Evolutionary conservation across 306 rosid genomes (phyloP).

Genomic region (Gillenia trifoliata): DNA sequence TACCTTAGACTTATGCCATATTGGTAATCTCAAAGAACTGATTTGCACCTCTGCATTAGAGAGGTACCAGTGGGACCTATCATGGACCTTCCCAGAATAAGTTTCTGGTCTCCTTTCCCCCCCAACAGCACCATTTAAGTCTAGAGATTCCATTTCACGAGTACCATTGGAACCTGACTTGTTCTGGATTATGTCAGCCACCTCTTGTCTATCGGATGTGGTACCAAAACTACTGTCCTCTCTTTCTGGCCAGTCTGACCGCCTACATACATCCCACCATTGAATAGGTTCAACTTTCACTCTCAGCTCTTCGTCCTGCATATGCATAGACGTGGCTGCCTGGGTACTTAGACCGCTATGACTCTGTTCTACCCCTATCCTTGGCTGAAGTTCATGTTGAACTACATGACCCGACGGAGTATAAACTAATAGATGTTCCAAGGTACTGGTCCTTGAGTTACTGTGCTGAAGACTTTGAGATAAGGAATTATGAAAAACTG

Average conservation of each 20-base stretch:
- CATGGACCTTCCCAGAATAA: constrained; percentile 41
- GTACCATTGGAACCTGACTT: constrained; percentile 37
- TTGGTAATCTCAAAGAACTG: constrained; percentile 58
- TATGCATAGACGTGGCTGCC: constrained; percentile 42
- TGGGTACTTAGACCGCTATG: constrained; percentile 33
- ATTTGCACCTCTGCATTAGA: constrained; percentile 90
- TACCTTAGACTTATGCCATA: constrained; percentile 89
- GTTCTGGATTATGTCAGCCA: constrained; percentile 34
- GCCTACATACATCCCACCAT: constrained; percentile 95
- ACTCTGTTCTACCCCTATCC: constrained; percentile 54
- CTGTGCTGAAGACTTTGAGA: constrained; percentile 37
- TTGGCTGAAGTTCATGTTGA: constrained; percentile 77
- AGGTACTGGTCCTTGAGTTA: constrained; percentile 45
- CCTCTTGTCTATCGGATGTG: constrained; percentile 43
- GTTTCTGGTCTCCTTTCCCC: constrained; percentile 23
- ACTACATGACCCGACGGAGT: constrained; percentile 93
- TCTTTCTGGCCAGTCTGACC: constrained; percentile 77
- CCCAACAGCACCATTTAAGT: constrained; percentile 29
- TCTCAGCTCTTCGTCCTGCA: constrained; percentile 75
- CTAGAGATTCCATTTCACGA: constrained; percentile 32
- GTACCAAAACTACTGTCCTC: constrained; percentile 46
- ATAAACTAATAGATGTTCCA: constrained; percentile 78
- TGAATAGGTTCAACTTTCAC: constrained; percentile 91
- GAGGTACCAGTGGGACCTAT: constrained; percentile 54
- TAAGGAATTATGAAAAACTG: constrained; percentile 75